Conservation (phyloP, 2,329 filamentous ascomycete species). For the Scopulariopsis brevicaulis region DNA sequence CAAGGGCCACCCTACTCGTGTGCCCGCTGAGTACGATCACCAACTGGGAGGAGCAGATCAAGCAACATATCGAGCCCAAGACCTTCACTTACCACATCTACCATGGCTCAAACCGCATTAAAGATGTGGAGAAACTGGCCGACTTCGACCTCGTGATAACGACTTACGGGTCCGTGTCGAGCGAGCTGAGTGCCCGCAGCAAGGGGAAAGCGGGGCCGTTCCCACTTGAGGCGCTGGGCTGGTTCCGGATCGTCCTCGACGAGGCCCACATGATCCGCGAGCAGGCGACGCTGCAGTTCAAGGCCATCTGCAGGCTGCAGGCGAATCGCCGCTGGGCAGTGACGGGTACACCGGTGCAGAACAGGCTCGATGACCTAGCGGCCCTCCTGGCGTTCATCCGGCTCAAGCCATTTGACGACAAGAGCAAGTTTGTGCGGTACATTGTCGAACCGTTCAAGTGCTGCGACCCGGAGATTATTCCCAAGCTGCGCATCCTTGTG, state of each 20-base stretch:
- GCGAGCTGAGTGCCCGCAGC: slow-evolving; percentile 58
- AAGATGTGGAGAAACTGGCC: slow-evolving; percentile 55
- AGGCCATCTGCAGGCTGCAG: slow-evolving; percentile 69
- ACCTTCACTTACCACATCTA: slow-evolving; percentile 70
- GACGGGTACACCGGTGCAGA: slow-evolving; percentile 94
- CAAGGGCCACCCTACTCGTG: slow-evolving; percentile 71
- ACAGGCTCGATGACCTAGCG: slow-evolving; percentile 80
- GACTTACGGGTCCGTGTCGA: slow-evolving; percentile 80
- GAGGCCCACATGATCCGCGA: slow-evolving; percentile 94
- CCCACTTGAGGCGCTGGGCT: slow-evolving; percentile 69
- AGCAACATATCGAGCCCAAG: slow-evolving; percentile 59
- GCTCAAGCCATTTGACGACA: slow-evolving; percentile 74
- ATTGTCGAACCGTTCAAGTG: slow-evolving; percentile 81
- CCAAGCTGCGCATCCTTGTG: slow-evolving; percentile 78
- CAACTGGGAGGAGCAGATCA: slow-evolving; percentile 92
- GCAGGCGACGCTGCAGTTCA: slow-evolving; percentile 68
- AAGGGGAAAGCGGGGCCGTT: slow-evolving; percentile 47
- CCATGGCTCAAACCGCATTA: slow-evolving; percentile 68
- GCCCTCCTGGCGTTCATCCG: slow-evolving; percentile 79
- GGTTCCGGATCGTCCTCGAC: slow-evolving; percentile 89
- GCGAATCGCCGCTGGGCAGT: slow-evolving; percentile 87
- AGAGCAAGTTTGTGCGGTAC: slow-evolving; percentile 61
- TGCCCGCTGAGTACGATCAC: slow-evolving; percentile 83
- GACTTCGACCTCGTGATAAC: slow-evolving; percentile 80
- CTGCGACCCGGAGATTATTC: slow-evolving; percentile 72